These are phyloP conservation scores for Thraustochytrium sp. DNA, from an alignment of 352 stramenopile species.

Conservation along the genomic window DNA sequence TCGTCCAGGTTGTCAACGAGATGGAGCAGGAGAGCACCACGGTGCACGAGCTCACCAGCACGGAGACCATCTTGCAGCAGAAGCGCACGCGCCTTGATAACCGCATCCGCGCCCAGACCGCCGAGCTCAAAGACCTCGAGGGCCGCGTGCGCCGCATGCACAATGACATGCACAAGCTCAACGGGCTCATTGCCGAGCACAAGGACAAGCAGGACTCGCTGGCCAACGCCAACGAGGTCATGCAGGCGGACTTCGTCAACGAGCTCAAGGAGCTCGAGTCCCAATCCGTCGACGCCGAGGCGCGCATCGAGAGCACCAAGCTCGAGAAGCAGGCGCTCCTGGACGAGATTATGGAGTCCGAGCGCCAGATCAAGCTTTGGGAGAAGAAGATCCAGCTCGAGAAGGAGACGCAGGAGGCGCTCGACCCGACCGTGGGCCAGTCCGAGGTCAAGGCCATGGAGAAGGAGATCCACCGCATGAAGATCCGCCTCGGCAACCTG, in stretches of 20 bases:
- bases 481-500: conserved; percentile 77
- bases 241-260: conserved; percentile 79
- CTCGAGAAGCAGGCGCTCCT: conserved; percentile 74
- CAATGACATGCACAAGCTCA: conserved; percentile 80
- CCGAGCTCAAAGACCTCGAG: conserved; percentile 71
- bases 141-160: conserved; percentile 70
- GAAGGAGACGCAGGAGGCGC: conserved; percentile 84
- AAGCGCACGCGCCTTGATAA: conserved; percentile 78
- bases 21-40: conserved; percentile 75
- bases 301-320: conserved; percentile 64
- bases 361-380: conserved; percentile 86
- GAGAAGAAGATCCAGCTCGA: conserved; percentile 94
- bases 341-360: conserved; percentile 77
- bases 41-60: conserved; percentile 79
- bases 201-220: conserved; percentile 66
- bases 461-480: conserved; percentile 91
- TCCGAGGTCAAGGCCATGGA: conserved; percentile 83
- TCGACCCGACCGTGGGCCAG: conserved; percentile 83
- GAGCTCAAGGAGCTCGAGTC: conserved; percentile 82
- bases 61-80: conserved; percentile 76
- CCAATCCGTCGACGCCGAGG: conserved; percentile 65
- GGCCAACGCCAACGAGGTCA: conserved; percentile 72
- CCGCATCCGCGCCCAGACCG: conserved; percentile 61
- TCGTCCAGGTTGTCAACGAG: conserved; percentile 75
- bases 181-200: conserved; percentile 83